Base-by-base conservation (phyloP, 129 eudicot species). In the Tagetes erecta region DNA sequence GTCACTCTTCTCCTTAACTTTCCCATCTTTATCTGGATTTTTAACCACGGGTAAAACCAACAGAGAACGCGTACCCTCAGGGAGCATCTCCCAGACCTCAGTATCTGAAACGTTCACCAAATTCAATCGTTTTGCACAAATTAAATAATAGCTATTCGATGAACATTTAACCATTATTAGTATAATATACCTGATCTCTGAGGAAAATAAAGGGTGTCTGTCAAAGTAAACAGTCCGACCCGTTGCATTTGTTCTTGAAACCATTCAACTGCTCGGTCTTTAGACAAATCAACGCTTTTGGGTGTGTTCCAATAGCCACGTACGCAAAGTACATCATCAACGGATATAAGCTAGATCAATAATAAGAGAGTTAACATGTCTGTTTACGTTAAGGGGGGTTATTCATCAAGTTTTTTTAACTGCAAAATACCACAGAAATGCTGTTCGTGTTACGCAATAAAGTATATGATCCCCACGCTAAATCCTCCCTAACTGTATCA, bases 291-390 rank as follows among this genome's bases (percentile, higher is more conserved):
- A 8, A 68, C 82, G 8, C 41, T 82, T 78, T 82, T 85, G 3
- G 98, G 93, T 42, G 78, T 78, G 76, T 78, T 85, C 98, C 97
- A 94, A 76, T 94, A 94, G 80, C 98, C 98, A 74, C 97, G 96
- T 62, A 80, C 83, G 35, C 98, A 94, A 30, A 88, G 20, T 65
- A 81, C 88, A 82, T 84, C 91, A 64, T 83, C 70, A 42, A 85
- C 68, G 38, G 74, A 90, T 78, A 94, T 86, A 74, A 91, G 96
- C 98, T 90, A 76, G 36, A 74, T 68, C 13, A 64, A 44, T 6
- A 44, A 47, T 13, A 58, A 74, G 3, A 78, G 8, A 76, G 40
- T 73, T 40, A 84, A 62, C 39, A 66, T 46, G 44, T 12, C 14
- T n/a, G 50, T 39, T 39, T 64, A 20, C 14, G 46, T 7, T n/a